phyloP scores from a whole-genome alignment of 1,284 basidiomycete species.

The Puccinia coronata region DNA sequence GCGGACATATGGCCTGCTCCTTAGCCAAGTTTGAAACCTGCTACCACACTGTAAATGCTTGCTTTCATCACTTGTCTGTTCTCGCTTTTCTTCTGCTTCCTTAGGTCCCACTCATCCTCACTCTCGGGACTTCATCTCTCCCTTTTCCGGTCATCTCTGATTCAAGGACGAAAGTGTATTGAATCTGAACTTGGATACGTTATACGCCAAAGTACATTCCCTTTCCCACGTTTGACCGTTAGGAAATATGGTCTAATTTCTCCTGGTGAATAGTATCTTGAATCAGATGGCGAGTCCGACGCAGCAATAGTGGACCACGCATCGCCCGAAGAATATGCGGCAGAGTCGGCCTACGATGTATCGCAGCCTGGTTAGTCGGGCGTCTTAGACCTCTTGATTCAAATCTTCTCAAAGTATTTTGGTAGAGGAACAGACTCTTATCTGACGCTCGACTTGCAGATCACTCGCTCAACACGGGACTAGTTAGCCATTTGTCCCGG shows the following conservation, averaged over 20 bases:
- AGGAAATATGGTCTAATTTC: neutral
- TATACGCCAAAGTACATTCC: slow-evolving; percentile 29
- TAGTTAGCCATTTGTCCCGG: slow-evolving; percentile 26
- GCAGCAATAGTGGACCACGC: slow-evolving; percentile 19
- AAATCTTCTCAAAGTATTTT: no score
- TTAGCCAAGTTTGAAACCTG: slow-evolving; percentile 30
- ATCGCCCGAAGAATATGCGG: slow-evolving; percentile 20
- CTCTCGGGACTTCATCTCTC: neutral
- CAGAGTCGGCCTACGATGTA: slow-evolving; percentile 20
- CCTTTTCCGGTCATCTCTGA: neutral
- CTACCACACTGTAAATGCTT: slow-evolving; percentile 21
- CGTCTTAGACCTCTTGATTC: neutral
- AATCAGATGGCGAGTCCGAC: slow-evolving; percentile 12
- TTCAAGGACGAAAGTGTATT: slow-evolving; percentile 9
- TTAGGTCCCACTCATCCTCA: neutral
- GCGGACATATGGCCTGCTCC: slow-evolving; percentile 39
- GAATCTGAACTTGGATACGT: slow-evolving; percentile 33
- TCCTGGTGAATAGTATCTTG: slow-evolving; percentile 15
- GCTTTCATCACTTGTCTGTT: neutral
- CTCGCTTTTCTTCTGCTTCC: neutral
- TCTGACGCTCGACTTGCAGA: neutral
- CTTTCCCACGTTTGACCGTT: neutral
- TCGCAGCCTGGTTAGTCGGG: slow-evolving; percentile 29
- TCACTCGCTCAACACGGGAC: slow-evolving; percentile 8
- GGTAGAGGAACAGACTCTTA: neutral